Base-by-base conservation (phyloP, 306 rosid genomes). In the Cucurbita moschata region DNA sequence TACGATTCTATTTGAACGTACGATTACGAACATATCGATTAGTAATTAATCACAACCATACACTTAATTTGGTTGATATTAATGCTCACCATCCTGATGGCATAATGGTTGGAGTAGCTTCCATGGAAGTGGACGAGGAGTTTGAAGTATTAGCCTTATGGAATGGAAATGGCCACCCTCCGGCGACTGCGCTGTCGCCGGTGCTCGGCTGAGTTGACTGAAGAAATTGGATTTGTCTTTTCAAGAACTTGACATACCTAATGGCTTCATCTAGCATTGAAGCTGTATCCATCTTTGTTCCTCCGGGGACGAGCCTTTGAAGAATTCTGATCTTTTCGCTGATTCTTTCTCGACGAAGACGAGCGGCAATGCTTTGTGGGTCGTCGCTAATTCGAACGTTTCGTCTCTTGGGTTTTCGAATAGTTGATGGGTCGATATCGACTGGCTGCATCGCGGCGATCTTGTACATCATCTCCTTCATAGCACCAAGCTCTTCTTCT, bases 381-480 rank as follows among this genome's bases (percentile, higher is more conserved):
- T 94, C 98, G 1, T 90, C 95, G 38, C 98, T 93, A 63, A 93
- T 90, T n/a, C 98, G 82, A 2, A 93, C 98, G 62, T 93, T 93
- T 66, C 96, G 40, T 39, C 98, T 65, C 60, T 85, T 90, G 0
- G 98, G 98, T 79, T 78, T 88, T 8, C 88, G 81, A 58, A 93
- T 85, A 3, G 90, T 81, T 54, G 94, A 83, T 0, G 97, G 98
- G 78, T 93, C 98, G 18, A 93, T 89, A 66, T 93, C 97, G 82
- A 93, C 98, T 0, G 98, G 98, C 62, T 93, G 98, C 98, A 93
- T 93, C 55, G 88, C 94, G 0, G 98, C 92, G 1, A 93, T 93
- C 92, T 83, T 87, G 89, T 88, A 93, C 97, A 90, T 88, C 98
- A 93, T 93, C 75, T 93, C 98, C 81, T 93, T 93, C 96, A 93